A percentile compares a stretch with the other conserved stretches of the same genome.
phyloP scores from a whole-genome alignment of 192 early-diverging fungal species.

The Podila epicladia region DNA sequence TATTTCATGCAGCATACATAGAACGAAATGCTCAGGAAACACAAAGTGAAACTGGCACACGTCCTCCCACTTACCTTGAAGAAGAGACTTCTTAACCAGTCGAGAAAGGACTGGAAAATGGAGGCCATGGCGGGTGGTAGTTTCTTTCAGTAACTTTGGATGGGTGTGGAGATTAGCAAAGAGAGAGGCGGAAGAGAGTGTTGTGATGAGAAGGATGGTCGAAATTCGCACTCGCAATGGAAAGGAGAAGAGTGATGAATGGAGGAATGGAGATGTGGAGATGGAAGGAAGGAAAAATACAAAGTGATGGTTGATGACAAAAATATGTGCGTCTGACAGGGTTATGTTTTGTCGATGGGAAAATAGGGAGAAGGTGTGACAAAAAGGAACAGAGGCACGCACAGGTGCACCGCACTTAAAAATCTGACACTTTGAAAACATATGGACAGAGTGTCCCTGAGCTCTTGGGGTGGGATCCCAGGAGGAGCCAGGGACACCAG shows the following conservation, averaged over 20 bases:
- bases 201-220: background rate
- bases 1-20: background rate
- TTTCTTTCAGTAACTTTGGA: background rate
- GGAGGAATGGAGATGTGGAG: background rate
- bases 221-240: background rate
- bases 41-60: background rate
- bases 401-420: background rate
- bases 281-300: background rate
- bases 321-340: background rate
- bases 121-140: constrained; percentile 56
- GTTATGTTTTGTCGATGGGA: background rate
- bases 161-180: background rate
- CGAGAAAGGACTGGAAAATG: constrained; percentile 64
- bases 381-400: background rate
- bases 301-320: background rate
- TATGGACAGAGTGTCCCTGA: too few relatives aligned
- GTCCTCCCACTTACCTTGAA: constrained; percentile 66
- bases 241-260: background rate
- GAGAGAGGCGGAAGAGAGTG: background rate
- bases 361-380: background rate
- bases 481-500: too few relatives aligned
- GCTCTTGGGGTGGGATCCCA: too few relatives aligned
- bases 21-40: background rate
- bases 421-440: too few relatives aligned
- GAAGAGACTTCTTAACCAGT: constrained; percentile 82